These are phyloP conservation scores for Heracleum sosnowskyi DNA, from an alignment of 129 eudicot species.

Conservation along the genomic window DNA sequence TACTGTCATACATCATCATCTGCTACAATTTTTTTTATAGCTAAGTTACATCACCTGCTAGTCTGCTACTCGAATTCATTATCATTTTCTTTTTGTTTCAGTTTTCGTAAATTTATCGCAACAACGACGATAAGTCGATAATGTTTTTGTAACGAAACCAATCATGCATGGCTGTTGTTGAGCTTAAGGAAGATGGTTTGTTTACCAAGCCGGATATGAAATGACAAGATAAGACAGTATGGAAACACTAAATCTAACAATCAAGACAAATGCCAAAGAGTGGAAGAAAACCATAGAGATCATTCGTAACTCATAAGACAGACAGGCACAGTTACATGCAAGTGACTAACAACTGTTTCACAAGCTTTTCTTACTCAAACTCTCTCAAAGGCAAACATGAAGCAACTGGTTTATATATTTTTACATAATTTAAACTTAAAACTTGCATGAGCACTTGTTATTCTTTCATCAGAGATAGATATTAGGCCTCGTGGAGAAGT, in stretches of 20 bases:
- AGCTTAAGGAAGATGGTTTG: background rate
- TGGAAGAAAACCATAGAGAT: background rate
- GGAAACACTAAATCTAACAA: too few relatives aligned
- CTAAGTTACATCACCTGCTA: too few relatives aligned
- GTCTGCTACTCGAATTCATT: too few relatives aligned
- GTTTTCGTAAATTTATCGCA: too few relatives aligned
- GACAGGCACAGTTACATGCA: background rate
- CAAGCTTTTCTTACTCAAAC: too few relatives aligned
- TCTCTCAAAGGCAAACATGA: background rate
- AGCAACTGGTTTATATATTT: background rate
- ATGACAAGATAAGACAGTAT: too few relatives aligned
- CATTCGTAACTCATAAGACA: background rate
- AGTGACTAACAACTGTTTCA: background rate
- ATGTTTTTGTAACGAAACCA: background rate
- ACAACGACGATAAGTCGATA: too few relatives aligned
- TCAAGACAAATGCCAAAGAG: too few relatives aligned
- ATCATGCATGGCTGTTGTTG: background rate
- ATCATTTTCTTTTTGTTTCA: background rate
- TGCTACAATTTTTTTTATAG: background rate
- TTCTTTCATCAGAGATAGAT: constrained; percentile 21
- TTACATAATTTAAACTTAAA: too few relatives aligned
- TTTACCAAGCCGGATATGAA: too few relatives aligned
- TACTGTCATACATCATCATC: background rate
- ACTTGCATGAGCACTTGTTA: background rate
- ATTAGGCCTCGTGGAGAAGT: constrained; percentile 35